phyloP scores from a whole-genome alignment of 768 basidiomycete genomes.

The Leccinum obscurum region DNA sequence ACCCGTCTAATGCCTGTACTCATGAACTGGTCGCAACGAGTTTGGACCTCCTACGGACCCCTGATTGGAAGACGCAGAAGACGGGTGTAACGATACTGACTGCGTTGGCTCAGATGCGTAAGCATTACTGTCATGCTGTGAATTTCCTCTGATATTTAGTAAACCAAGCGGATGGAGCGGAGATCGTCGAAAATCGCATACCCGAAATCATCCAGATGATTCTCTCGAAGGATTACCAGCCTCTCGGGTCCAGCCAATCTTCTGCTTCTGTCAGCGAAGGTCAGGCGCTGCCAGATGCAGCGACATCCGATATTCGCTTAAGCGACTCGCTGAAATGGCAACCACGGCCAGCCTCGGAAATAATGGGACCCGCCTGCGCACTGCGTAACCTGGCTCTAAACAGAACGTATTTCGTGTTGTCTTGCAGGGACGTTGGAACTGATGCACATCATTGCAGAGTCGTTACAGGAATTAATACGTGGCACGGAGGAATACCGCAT shows the following conservation, averaged over 20 bases:
- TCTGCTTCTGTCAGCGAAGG: no score
- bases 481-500: background rate
- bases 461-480: background rate
- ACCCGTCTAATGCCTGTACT: background rate
- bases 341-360: conserved; percentile 16
- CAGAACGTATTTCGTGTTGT: conserved; percentile 3
- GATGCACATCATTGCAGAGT: background rate
- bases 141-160: background rate
- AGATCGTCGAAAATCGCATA: background rate
- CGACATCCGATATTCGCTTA: no score
- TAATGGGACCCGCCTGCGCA: conserved; percentile 28
- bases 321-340: background rate
- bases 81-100: conserved; percentile 24
- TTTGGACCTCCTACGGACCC: conserved; percentile 1
- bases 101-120: conserved; percentile 22
- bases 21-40: conserved; percentile 10
- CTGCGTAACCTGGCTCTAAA: conserved; percentile 22
- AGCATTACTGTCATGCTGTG: background rate
- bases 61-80: conserved; percentile 22
- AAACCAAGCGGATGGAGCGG: background rate
- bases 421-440: background rate
- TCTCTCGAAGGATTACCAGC: background rate
- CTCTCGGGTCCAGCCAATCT: no score
- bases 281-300: no score
- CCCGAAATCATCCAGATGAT: background rate